Conservation (phyloP, 768 basidiomycete genomes). For the Saitozyma podzolica region DNA sequence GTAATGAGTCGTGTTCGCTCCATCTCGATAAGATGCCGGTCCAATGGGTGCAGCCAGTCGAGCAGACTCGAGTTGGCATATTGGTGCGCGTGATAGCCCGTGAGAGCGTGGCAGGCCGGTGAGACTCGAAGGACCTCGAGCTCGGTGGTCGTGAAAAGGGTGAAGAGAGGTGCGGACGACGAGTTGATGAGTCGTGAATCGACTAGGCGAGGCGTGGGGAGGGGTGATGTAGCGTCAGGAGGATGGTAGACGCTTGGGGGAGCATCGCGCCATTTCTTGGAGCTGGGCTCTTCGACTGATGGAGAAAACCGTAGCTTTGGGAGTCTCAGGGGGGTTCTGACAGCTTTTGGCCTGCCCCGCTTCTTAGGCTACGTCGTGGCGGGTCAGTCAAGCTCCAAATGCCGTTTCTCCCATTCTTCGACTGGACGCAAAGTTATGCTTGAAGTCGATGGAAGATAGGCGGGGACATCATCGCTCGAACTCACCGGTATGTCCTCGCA, state of each 20-base stretch:
- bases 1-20: conserved; percentile 53
- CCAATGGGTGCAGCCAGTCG: conserved; percentile 38
- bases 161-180: conserved; percentile 27
- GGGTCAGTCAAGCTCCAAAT: not conserved
- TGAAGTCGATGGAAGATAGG: no score
- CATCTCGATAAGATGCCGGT: conserved; percentile 55
- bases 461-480: no score
- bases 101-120: conserved; percentile 24
- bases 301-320: conserved; percentile 25
- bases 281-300: conserved; percentile 17
- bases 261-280: conserved; percentile 17
- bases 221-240: no score
- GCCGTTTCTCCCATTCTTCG: no score
- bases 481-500: conserved; percentile 47
- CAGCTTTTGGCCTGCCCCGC: conserved; percentile 38
- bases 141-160: conserved; percentile 42
- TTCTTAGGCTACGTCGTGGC: conserved; percentile 40
- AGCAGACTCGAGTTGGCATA: conserved; percentile 32
- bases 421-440: no score
- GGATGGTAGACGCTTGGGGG: conserved; percentile 12
- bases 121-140: conserved; percentile 36
- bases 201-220: no score
- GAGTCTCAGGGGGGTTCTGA: conserved; percentile 19
- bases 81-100: conserved; percentile 42
- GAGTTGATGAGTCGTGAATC: no score